Base-by-base conservation (phyloP, 2,329 filamentous ascomycete genomes). In the Xylaria sp. region DNA sequence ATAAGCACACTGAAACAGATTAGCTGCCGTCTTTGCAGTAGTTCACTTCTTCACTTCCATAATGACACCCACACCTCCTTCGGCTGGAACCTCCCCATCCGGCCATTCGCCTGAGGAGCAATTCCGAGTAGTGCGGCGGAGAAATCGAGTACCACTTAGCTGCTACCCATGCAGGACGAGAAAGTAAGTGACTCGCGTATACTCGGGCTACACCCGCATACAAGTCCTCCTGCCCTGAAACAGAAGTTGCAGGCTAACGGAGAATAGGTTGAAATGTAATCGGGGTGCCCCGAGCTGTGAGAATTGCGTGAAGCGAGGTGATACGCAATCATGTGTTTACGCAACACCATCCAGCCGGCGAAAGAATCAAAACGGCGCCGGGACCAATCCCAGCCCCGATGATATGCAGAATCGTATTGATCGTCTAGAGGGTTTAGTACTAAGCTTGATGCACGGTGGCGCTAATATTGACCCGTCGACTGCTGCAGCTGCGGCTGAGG, bases 371-470 rank as follows among this genome's bases (percentile, higher is more conserved):
- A 86, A 81, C 81, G 75, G 66, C 69, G 72, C 71, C 38, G 87
- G 81, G 84, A 86, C 78, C 67, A 80, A 85, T 73, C 81, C 85
- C 61, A 89, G 80, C 73, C 93, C 95, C 56, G 94, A 97, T 85
- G 95, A 97, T 80, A 97, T 98, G 95, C 95, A 98, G 82, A 97
- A 96, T 77, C 92, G 96, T 78, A 98, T 98, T 81, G 94, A 98
- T 83, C 89, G 95, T 74, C 85, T 98, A 72, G 95, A 98, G 85
- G 92, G 92, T 73, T 83, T 98, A 78, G 95, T 98, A 68, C 81
- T 98, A 71, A 96, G 93, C 31, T 81, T 98, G 76, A 97, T 98
- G 95, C 95, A 95, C 76, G 94, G 92, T 78, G 93, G 93, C 64
- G 81, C 86, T 70, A 83, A 81, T 60, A 75, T 85, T 61, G 84